Evolutionary conservation across 768 basidiomycete species (phyloP), one percentile per base, ranked within the genome.

Genomic region (Baorangia bicolor): DNA sequence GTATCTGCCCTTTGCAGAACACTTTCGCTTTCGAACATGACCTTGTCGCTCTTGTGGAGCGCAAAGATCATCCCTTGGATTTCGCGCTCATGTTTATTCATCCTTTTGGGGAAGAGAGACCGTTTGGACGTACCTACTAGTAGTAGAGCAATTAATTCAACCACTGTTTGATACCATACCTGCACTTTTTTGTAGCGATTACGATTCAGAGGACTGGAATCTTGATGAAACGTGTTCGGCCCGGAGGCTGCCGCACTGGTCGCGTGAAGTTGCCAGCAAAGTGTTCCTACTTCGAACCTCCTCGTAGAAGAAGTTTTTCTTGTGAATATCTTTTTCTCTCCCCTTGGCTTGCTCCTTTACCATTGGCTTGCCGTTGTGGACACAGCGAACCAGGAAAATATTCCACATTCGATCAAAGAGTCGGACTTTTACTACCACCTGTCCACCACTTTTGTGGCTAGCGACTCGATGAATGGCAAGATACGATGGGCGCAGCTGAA

Each of bases 401-500:
- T 21, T 18, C 14, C 47, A n/a, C 14, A 13, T 14, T 28, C 18
- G 14, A 41, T 16, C 35, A 42, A 33, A 12, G 9, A 12, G 11
- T 41, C 38, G 20, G 30, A 43, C 18, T 12, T 27, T 23, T 9
- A 45, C 51, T 21, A n/a, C 30, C 23, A 13, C n/a, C 49, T 46
- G 25, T 2, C 43, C n/a, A 30, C n/a, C n/a, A 28, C n/a, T n/a
- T n/a, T n/a, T n/a, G n/a, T n/a, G n/a, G 34, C 27, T 23, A 4
- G 12, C 46, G 43, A 49, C 56, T 58, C 63, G 34, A 71, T 71
- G 69, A 70, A 63, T 62, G 58, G 53, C 59, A 69, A 60, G 52
- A 27, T 51, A 35, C 13, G 57, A 5, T 71, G 72, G 64, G 8
- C 21, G 42, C 77, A 72, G 59, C 54, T 81, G 30, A 75, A 75